Evolutionary conservation across 108 stramenopile genomes (phyloP), one percentile per base, ranked within the genome.

Genomic region (Mayamaea pseudoterrestris): DNA sequence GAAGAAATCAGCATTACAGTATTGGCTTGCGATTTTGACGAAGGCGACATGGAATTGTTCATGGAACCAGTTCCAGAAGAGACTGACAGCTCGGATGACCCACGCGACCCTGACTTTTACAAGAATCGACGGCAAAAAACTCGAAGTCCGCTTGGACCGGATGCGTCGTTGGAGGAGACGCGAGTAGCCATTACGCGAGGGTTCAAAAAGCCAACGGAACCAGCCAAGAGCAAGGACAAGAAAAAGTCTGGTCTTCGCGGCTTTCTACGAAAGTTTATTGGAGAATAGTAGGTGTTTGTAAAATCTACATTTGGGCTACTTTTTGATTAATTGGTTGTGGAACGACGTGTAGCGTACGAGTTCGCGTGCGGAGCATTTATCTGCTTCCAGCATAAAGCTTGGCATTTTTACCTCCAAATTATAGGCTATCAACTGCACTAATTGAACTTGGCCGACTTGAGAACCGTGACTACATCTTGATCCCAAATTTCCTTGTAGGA

Each of bases 401-500:
- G n/a, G n/a, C n/a, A n/a, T n/a, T n/a, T n/a, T n/a, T n/a, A n/a
- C n/a, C n/a, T n/a, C n/a, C n/a, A n/a, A n/a, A n/a, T n/a, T n/a
- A n/a, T n/a, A n/a, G n/a, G n/a, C n/a, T n/a, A n/a, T n/a, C n/a
- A n/a, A n/a, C n/a, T n/a, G n/a, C n/a, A n/a, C n/a, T n/a, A n/a
- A n/a, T 31, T 37, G 26, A 80, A 80, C 34, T 80, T 83, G 35
- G 81, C 81, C 21, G 71, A 60, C 58, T 74, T 78, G 48, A 85
- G 53, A 12, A 90, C 88, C 30, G 70, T 71, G 26, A 51, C 52
- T 1, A 90, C 80, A 58, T 72, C 69, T 56, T 92, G 84, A 65
- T 92, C 90, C 90, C 90, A 92, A 52, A 56, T 76, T 51, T 92
- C 90, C 36, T 65, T 60, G 49, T 92, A 92, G 16, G 63, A 69